Evolutionary conservation across 768 basidiomycete genomes (phyloP).

Genomic region (Hericium erinaceus): DNA sequence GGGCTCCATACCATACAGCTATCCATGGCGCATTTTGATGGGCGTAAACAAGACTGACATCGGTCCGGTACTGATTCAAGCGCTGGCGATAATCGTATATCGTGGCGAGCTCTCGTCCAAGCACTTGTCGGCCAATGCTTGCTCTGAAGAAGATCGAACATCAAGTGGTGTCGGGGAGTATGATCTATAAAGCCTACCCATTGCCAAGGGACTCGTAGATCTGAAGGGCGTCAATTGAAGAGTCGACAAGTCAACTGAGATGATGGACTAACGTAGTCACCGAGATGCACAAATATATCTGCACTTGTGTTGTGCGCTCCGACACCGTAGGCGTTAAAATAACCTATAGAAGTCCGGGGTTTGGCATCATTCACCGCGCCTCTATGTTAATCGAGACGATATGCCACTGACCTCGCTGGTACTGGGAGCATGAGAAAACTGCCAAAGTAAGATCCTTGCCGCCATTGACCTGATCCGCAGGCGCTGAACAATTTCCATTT

Average conservation of each 20-base stretch:
- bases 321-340: constrained; percentile 53
- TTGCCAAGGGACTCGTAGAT: constrained; percentile 40
- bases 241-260: not conserved
- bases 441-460: constrained; percentile 45
- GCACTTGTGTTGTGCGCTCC: constrained; percentile 43
- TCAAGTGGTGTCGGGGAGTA: not conserved
- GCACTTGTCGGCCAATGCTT: constrained; percentile 37
- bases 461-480: constrained; percentile 38
- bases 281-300: constrained; percentile 48
- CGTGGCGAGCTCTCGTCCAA: constrained; percentile 47
- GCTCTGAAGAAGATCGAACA: constrained; percentile 21
- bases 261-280: constrained; percentile 40
- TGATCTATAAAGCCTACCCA: constrained; percentile 10
- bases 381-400: not conserved
- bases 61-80: constrained; percentile 43
- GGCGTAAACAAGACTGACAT: constrained; percentile 35
- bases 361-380: not conserved
- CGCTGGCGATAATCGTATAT: constrained; percentile 47
- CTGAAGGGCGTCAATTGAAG: constrained; percentile 16
- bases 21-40: constrained; percentile 48
- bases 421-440: constrained; percentile 51
- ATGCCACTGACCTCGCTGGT: constrained; percentile 31
- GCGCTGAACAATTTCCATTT: constrained; percentile 23
- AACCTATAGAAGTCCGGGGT: constrained; percentile 25
- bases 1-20: constrained; percentile 35